Conservation (phyloP, 345 rosid genomes). For the Ailanthus altissimus region DNA sequence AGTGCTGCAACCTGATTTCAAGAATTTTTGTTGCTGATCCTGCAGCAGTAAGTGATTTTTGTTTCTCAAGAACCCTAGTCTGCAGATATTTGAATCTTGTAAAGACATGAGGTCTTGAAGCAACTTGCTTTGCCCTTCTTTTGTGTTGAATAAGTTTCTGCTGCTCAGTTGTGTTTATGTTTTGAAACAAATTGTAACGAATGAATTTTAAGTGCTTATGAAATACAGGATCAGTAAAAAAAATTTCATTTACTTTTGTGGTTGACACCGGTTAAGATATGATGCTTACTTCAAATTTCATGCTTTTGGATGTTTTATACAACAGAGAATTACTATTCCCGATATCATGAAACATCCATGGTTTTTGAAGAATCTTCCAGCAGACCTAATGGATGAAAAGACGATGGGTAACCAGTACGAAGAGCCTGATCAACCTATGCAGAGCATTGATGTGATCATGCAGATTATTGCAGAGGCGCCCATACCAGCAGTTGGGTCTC, state of each 20-base stretch:
- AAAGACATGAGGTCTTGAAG: background rate
- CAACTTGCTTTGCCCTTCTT: background rate
- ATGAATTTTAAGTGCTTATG: background rate
- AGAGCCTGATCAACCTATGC: constrained; percentile 89
- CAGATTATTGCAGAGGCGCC: constrained; percentile 94
- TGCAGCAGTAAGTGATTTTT: constrained; percentile 47
- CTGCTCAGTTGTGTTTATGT: background rate
- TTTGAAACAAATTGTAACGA: background rate
- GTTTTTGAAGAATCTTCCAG: constrained; percentile 92
- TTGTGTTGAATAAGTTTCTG: background rate
- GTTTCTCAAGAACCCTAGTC: background rate
- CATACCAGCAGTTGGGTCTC: constrained; percentile 63
- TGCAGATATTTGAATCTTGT: background rate
- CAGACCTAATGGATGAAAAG: constrained; percentile 66
- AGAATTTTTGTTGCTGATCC: constrained; percentile 89
- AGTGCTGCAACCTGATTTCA: constrained; percentile 78
- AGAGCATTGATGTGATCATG: constrained; percentile 82
- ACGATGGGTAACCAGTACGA: constrained; percentile 56
- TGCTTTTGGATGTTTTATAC: constrained; percentile 13
- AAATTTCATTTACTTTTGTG: background rate
- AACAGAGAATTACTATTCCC: constrained; percentile 85
- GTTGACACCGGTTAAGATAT: background rate
- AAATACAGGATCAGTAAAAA: background rate
- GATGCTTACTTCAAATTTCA: background rate
- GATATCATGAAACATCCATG: constrained; percentile 77